These are phyloP conservation scores for Sarcomyxa edulis DNA, from an alignment of 768 basidiomycete species.

Conservation along the genomic window DNA sequence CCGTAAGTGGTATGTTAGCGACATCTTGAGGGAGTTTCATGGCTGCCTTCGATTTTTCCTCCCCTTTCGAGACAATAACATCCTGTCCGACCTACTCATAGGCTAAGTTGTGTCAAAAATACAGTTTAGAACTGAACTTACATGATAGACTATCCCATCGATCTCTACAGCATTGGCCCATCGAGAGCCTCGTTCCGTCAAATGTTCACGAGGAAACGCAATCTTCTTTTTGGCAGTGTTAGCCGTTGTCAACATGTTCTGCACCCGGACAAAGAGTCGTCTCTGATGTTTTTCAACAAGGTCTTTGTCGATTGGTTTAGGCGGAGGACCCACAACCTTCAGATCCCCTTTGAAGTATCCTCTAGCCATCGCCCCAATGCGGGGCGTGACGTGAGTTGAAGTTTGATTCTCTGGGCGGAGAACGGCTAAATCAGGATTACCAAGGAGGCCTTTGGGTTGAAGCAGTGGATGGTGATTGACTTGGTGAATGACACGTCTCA, in stretches of 20 bases:
- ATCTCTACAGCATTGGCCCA: constrained; percentile 36
- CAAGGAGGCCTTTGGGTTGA: constrained; percentile 19
- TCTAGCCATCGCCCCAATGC: constrained; percentile 44
- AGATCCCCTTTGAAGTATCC: constrained; percentile 52
- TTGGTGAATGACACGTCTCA: too few relatives aligned
- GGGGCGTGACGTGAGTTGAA: constrained; percentile 58
- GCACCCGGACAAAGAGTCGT: constrained; percentile 19
- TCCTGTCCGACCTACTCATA: constrained; percentile 54
- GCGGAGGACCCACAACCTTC: constrained; percentile 45
- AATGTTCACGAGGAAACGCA: constrained; percentile 11
- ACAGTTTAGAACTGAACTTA: too few relatives aligned
- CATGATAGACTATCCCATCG: constrained; percentile 38
- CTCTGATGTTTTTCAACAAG: constrained; percentile 19
- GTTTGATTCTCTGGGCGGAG: constrained; percentile 49
- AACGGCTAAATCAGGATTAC: constrained; percentile 52
- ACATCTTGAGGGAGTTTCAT: constrained; percentile 27
- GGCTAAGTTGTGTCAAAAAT: too few relatives aligned
- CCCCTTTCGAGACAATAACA: constrained; percentile 43
- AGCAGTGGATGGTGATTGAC: too few relatives aligned
- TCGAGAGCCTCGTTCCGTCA: constrained; percentile 17
- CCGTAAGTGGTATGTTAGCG: constrained; percentile 26
- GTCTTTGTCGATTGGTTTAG: constrained; percentile 20
- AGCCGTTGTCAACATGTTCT: constrained; percentile 20
- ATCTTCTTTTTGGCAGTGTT: constrained; percentile 17
- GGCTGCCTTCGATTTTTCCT: constrained; percentile 19